phyloP scores from a whole-genome alignment of 768 basidiomycete species.

The Amanita muscaria region DNA sequence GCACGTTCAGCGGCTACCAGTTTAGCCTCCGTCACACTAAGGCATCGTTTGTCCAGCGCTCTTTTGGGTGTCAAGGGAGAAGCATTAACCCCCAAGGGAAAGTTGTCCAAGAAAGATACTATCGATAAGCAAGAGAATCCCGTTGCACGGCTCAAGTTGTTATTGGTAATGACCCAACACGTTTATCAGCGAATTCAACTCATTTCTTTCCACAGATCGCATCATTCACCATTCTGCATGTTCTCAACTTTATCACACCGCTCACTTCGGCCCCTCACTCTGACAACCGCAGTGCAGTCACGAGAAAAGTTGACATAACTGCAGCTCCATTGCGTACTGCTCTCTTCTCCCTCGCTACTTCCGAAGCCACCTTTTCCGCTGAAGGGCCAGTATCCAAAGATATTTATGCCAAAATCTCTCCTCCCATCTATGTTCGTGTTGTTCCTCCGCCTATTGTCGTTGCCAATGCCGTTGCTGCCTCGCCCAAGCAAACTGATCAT shows the following conservation, averaged over 20 bases:
- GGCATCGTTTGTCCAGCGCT: constrained; percentile 23
- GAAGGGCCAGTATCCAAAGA: constrained; percentile 17
- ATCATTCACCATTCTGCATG: constrained; percentile 85
- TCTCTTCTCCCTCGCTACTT: constrained; percentile 46
- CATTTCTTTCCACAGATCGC: constrained; percentile 45
- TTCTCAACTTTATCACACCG: constrained; percentile 89
- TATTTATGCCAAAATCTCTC: constrained; percentile 51
- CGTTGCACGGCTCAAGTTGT: constrained; percentile 78
- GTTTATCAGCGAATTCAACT: not conserved
- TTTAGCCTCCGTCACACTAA: constrained; percentile 20
- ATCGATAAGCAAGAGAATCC: constrained; percentile 63
- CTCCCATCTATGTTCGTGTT: constrained; percentile 50
- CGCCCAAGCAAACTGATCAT: constrained; percentile 10
- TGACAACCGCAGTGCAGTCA: constrained; percentile 19
- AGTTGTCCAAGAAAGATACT: constrained; percentile 16
- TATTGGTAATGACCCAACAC: constrained; percentile 50
- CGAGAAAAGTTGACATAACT: constrained; percentile 63
- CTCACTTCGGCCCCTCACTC: constrained; percentile 55
- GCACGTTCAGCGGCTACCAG: constrained; percentile 20
- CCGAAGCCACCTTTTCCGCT: constrained; percentile 15
- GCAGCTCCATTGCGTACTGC: constrained; percentile 49
- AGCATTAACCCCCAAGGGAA: constrained; percentile 22
- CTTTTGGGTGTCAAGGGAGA: constrained; percentile 32
- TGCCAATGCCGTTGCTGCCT: constrained; percentile 8
- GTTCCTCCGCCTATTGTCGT: constrained; percentile 20